A percentile compares a stretch with the other conserved stretches of the same genome.
Conservation (phyloP, 2,329 filamentous ascomycete species). For the Botrytis sinoallii region DNA sequence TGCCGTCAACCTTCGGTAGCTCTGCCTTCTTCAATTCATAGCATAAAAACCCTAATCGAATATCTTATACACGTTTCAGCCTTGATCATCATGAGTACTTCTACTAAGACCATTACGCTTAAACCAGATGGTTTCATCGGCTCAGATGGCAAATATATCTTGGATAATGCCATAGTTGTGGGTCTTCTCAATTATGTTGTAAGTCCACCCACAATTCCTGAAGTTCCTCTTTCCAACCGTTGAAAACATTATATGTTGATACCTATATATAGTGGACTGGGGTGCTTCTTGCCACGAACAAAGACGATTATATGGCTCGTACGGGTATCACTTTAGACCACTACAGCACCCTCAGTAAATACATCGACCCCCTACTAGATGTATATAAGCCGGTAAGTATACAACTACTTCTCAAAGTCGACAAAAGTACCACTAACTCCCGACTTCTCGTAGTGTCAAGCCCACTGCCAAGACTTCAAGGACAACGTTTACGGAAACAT, state of each 20-base stretch:
- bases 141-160: background rate
- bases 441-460: background rate
- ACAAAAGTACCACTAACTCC: background rate
- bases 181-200: background rate
- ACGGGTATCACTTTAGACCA: background rate
- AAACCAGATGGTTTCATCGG: background rate
- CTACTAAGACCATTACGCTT: background rate
- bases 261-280: background rate
- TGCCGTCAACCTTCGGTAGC: background rate
- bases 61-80: background rate
- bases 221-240: background rate
- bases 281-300: background rate
- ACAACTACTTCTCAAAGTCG: background rate
- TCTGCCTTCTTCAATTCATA: background rate
- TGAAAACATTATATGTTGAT: background rate
- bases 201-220: background rate
- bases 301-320: background rate
- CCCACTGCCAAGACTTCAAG: background rate
- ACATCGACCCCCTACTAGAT: background rate
- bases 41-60: background rate
- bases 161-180: background rate
- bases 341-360: background rate
- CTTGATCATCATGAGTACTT: background rate
- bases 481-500: background rate
- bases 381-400: background rate